phyloP scores from a whole-genome alignment of 192 early-diverging fungal species.

The Piromyces sp. region DNA sequence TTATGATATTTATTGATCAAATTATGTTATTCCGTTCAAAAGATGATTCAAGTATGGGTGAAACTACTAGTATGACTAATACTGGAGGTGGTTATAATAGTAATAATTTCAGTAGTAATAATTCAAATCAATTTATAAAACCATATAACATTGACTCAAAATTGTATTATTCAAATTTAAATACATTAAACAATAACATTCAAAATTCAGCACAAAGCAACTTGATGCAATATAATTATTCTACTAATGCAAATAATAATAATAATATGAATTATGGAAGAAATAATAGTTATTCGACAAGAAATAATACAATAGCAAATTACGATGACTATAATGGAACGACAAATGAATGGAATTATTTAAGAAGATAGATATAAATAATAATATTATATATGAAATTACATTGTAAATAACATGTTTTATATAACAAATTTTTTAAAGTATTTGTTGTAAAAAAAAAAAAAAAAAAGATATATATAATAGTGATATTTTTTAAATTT shows the following conservation, averaged over 20 bases:
- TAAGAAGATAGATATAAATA: background rate
- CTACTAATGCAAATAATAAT: no score
- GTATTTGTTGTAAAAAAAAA: no score
- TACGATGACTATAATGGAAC: background rate
- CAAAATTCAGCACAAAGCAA: background rate
- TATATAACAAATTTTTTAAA: no score
- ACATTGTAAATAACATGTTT: no score
- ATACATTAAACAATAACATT: background rate
- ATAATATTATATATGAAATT: no score
- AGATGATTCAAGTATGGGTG: background rate
- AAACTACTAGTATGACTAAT: background rate
- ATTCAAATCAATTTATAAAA: background rate
- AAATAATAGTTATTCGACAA: background rate
- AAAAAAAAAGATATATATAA: no score
- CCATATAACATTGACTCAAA: background rate
- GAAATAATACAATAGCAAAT: background rate
- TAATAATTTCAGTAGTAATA: background rate
- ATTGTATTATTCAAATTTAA: background rate
- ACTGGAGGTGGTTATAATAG: background rate
- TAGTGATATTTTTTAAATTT: no score
- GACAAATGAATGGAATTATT: background rate
- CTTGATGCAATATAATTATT: background rate
- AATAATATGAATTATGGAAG: background rate
- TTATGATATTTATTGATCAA: background rate
- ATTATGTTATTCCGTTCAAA: background rate